These are phyloP conservation scores for Pseudozyma sp. DNA, from an alignment of 1,284 basidiomycete species.

Conservation along the genomic window DNA sequence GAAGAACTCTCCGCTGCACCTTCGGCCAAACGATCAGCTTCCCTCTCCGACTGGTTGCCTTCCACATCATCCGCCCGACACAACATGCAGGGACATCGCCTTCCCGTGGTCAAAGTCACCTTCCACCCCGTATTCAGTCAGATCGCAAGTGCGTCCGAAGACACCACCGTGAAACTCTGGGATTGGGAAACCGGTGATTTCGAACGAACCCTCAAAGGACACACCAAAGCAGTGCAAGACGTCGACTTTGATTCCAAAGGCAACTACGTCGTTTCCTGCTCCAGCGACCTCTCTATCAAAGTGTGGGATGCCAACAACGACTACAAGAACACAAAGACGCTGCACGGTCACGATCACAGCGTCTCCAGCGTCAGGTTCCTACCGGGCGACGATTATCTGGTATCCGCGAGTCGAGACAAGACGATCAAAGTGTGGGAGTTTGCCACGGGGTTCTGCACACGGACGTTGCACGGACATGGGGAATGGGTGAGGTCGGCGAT, in stretches of 20 bases:
- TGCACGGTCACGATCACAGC: conserved; percentile 90
- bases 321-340: conserved; percentile 86
- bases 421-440: conserved; percentile 89
- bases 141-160: conserved; percentile 85
- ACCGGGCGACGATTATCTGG: conserved; percentile 83
- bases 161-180: conserved; percentile 90
- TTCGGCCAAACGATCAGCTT: conserved; percentile 76
- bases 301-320: conserved; percentile 90
- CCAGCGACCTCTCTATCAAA: conserved; percentile 88
- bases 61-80: conserved; percentile 82
- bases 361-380: conserved; percentile 86
- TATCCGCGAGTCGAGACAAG: conserved; percentile 86
- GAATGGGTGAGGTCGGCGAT: conserved; percentile 79
- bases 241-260: conserved; percentile 89
- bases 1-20: conserved; percentile 77
- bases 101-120: conserved; percentile 80
- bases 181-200: conserved; percentile 95
- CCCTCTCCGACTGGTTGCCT: conserved; percentile 83
- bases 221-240: conserved; percentile 87
- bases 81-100: conserved; percentile 82
- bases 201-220: conserved; percentile 89
- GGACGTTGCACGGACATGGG: conserved; percentile 72
- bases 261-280: conserved; percentile 83
- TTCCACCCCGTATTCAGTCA: conserved; percentile 89
- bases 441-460: conserved; percentile 75